These are phyloP conservation scores for Scenedesmus sp. DNA, from an alignment of 163 green algal species.

Conservation along the genomic window DNA sequence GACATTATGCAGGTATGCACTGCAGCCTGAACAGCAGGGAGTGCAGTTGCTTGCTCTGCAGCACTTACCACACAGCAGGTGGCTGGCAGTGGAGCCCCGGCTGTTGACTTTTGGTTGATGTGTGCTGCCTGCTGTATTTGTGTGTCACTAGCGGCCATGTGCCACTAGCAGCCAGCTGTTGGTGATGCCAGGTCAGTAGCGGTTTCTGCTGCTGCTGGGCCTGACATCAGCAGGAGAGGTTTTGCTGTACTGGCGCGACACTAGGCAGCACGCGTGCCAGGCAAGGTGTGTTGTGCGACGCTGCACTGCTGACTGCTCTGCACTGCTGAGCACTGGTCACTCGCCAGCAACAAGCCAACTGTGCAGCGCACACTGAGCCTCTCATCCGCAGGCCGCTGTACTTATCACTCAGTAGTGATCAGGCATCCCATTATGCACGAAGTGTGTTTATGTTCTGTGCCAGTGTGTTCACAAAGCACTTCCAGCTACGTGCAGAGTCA, in stretches of 20 bases:
- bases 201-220: background rate
- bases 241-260: background rate
- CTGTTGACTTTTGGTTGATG: background rate
- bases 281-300: background rate
- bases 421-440: background rate
- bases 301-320: background rate
- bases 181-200: background rate
- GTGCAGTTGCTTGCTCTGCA: background rate
- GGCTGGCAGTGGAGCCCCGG: background rate
- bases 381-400: background rate
- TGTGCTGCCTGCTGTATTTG: no score
- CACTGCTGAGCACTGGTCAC: background rate
- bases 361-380: background rate
- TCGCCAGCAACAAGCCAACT: no score
- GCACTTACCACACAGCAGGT: background rate
- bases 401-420: background rate
- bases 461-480: background rate
- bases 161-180: background rate
- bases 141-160: no score
- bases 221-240: conserved; percentile 2
- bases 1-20: background rate
- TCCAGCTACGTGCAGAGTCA: background rate
- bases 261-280: background rate
- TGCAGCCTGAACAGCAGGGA: no score
- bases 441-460: background rate